A percentile compares a stretch with the other conserved stretches of the same genome.
phyloP scores from a whole-genome alignment of 306 rosid genomes.

The Echinosophora koreensis region DNA sequence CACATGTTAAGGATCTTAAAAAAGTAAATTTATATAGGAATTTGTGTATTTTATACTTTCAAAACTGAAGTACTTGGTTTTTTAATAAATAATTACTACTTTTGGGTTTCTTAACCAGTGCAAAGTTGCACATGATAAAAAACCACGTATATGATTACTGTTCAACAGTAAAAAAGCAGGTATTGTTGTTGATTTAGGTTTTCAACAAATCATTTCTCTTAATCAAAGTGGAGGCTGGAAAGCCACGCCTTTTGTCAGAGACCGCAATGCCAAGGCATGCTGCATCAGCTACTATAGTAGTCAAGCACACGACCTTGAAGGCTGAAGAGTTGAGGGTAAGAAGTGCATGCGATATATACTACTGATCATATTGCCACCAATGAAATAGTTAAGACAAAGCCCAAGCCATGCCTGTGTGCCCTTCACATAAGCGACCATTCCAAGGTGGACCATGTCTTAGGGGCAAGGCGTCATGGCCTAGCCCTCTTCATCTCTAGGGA shows the following conservation, averaged over 20 bases:
- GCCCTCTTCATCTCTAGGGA: conserved; percentile 8
- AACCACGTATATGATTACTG: no score
- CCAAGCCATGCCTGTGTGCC: conserved; percentile 8
- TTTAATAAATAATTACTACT: no score
- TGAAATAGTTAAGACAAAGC: conserved; percentile 5
- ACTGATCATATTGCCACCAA: no score
- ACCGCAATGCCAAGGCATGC: conserved; percentile 16
- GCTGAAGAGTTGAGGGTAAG: conserved; percentile 4
- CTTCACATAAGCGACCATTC: conserved; percentile 9
- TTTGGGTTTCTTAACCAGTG: no score
- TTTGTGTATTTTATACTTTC: no score
- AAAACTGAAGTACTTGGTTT: no score
- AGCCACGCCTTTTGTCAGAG: conserved; percentile 36
- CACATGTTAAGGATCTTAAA: no score
- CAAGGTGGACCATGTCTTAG: conserved; percentile 37
- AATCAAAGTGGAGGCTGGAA: conserved; percentile 9
- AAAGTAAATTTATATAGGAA: no score
- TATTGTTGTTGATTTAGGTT: no score
- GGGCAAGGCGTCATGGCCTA: conserved; percentile 37
- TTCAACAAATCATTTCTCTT: no score
- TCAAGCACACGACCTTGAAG: conserved; percentile 35
- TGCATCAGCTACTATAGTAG: conserved; percentile 14
- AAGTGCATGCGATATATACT: neutral
- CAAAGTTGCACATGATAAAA: no score
- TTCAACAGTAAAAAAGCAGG: no score